Base-by-base conservation (phyloP, 2,329 filamentous ascomycete genomes). In the Alternaria gaisen region DNA sequence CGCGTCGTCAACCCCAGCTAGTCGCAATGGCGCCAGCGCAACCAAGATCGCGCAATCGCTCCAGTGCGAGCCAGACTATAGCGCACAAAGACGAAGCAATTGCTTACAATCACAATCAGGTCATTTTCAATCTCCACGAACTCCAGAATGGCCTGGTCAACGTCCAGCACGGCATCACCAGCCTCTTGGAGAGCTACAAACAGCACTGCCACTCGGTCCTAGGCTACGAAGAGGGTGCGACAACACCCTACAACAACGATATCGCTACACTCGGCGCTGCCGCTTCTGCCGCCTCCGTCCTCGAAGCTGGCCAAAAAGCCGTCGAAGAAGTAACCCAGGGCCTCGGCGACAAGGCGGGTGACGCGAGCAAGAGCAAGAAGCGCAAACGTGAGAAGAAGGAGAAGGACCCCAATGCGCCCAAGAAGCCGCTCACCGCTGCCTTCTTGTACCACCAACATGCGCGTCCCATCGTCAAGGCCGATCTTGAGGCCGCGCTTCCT, bases 361-460 rank as follows among this genome's bases (percentile, higher is more conserved):
- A 70, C 10, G 64, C 38, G 28, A 44, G 56, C 59, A 75, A 74
- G 68, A 68, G 70, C 64, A 65, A 82, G 80, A 75, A 93, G 86
- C 93, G 93, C 86, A 93, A 95, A 85, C 90, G 91, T 80, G 94
- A 95, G 86, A 94, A 94, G 85, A 84, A 83, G 75, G 77, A 79
- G 48, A 81, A 78, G 67, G 94, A 98, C 78, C 94, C 94, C 69
- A 97, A 97, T 79, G 94, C 94, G 7, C 94, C 94, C 61, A 98
- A 97, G 87, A 89, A 94, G 52, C 94, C 94, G 9, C 81, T 97
- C 75, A 98, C 94, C 6, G 93, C 94, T 3, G 97, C 96, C 84
- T 97, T 98, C 84, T 84, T 97, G 63, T 98, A 93, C 83, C 93
- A 97, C 85, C 91, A 96, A 79, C 90, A 91, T 66, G 93, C 93